These are phyloP conservation scores for Pseudogymnoascus sp. DNA, from an alignment of 2,329 filamentous ascomycete genomes.

Conservation along the genomic window DNA sequence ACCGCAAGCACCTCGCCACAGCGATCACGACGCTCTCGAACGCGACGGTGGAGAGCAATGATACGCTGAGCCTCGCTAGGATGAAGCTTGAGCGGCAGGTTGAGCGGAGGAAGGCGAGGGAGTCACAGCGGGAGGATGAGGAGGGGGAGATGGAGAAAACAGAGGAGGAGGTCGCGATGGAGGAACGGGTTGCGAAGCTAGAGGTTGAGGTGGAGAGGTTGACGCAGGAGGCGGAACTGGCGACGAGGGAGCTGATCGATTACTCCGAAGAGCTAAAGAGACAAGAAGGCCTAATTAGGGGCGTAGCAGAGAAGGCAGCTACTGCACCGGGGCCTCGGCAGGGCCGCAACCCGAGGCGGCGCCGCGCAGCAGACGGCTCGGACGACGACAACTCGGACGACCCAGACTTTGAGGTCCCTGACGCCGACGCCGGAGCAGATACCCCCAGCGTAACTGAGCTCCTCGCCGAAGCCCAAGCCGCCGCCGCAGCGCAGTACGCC, in stretches of 20 bases:
- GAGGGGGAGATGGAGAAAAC: not conserved
- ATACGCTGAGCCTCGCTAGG: conserved; percentile 33
- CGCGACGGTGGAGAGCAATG: conserved; percentile 47
- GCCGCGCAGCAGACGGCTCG: conserved; percentile 23
- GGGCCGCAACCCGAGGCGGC: conserved; percentile 29
- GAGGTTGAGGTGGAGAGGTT: conserved; percentile 40
- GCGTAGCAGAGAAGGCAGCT: conserved; percentile 26
- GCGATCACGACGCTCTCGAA: conserved; percentile 40
- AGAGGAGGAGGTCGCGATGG: conserved; percentile 15
- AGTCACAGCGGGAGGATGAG: conserved; percentile 10
- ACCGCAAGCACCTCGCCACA: conserved; percentile 41
- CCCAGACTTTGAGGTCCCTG: conserved; percentile 32
- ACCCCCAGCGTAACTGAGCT: conserved; percentile 29
- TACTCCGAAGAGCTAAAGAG: conserved; percentile 37
- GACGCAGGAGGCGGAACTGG: conserved; percentile 48
- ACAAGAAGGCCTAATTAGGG: conserved; percentile 22
- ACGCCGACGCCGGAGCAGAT: conserved; percentile 33
- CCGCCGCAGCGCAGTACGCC: conserved; percentile 31
- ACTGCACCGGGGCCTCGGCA: conserved; percentile 17
- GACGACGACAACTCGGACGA: conserved; percentile 33
- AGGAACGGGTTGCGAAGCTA: conserved; percentile 24
- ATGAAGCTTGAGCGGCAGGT: conserved; percentile 13
- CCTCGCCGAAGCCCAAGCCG: conserved; percentile 30
- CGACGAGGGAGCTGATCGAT: conserved; percentile 51
- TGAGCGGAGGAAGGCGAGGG: conserved; percentile 12